Conservation (phyloP, 2,329 filamentous ascomycete species). For the Chrysoporthe deuterocubensis region DNA sequence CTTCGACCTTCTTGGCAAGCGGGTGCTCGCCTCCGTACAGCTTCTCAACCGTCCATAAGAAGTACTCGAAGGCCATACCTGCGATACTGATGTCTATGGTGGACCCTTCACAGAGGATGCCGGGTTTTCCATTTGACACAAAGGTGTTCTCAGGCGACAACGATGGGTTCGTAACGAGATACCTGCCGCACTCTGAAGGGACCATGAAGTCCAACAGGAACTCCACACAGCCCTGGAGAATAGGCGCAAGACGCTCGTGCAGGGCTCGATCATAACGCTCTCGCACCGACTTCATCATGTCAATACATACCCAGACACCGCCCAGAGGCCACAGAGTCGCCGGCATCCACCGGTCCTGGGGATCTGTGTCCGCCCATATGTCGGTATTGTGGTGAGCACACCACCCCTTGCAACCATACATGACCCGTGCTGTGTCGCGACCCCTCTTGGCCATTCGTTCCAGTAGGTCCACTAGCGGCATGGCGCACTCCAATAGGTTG, state of each 20-base stretch:
- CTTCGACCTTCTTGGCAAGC: slow-evolving; percentile 30
- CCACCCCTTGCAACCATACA: slow-evolving; percentile 41
- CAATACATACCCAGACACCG: slow-evolving; percentile 36
- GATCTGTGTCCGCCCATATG: slow-evolving; percentile 42
- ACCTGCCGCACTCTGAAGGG: slow-evolving; percentile 31
- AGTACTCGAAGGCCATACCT: slow-evolving; percentile 34
- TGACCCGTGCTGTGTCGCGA: slow-evolving; percentile 36
- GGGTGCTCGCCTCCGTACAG: slow-evolving; percentile 20
- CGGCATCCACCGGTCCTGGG: slow-evolving; percentile 40
- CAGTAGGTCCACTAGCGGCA: slow-evolving; percentile 45
- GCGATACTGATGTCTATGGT: slow-evolving; percentile 53
- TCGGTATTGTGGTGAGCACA: slow-evolving; percentile 44
- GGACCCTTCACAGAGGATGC: slow-evolving; percentile 46
- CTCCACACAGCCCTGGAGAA: slow-evolving; percentile 37
- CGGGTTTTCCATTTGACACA: slow-evolving; percentile 41
- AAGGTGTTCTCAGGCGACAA: slow-evolving; percentile 42
- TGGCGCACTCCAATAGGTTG: slow-evolving; percentile 39
- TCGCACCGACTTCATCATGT: slow-evolving; percentile 36
- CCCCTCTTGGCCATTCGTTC: slow-evolving; percentile 42
- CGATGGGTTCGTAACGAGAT: slow-evolving; percentile 40
- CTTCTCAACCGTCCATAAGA: slow-evolving; percentile 33
- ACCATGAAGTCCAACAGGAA: slow-evolving; percentile 39
- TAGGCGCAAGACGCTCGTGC: slow-evolving; percentile 33
- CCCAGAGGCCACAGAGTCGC: slow-evolving; percentile 38
- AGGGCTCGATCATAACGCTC: slow-evolving; percentile 34